Conservation (phyloP, 306 rosid genomes). For the Glycyrrhiza uralensis region DNA sequence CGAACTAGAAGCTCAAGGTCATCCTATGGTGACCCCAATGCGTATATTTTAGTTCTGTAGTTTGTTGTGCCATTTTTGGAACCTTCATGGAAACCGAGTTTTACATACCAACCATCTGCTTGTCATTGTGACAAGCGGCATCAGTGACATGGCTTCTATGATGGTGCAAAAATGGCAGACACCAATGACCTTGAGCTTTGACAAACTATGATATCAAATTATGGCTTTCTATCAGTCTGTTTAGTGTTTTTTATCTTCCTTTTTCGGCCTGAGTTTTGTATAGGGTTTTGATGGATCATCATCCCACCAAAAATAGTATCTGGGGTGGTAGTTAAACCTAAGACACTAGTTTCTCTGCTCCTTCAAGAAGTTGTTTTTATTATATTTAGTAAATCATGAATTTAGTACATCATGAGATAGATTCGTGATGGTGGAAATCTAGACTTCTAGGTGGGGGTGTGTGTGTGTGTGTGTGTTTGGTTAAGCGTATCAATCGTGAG, state of each 20-base stretch:
- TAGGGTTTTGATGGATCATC: not conserved
- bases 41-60: constrained; percentile 17
- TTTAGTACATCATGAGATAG: not conserved
- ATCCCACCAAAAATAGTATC: not conserved
- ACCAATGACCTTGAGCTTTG: not conserved
- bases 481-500: too few species aligned
- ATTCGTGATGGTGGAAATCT: not conserved
- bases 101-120: not conserved
- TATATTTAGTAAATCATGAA: not conserved
- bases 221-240: not conserved
- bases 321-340: not conserved
- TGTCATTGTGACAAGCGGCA: not conserved
- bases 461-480: too few species aligned
- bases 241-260: not conserved
- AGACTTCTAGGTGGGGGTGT: not conserved
- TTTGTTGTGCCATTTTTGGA: not conserved
- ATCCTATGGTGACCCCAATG: constrained; percentile 31
- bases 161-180: not conserved
- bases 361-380: too few species aligned
- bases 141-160: not conserved
- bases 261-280: not conserved
- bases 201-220: not conserved
- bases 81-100: constrained; percentile 20
- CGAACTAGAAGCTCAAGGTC: constrained; percentile 2
- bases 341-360: not conserved